These are phyloP conservation scores for Erysimum cheiranthoides DNA, from an alignment of 345 rosid genomes.

Conservation along the genomic window DNA sequence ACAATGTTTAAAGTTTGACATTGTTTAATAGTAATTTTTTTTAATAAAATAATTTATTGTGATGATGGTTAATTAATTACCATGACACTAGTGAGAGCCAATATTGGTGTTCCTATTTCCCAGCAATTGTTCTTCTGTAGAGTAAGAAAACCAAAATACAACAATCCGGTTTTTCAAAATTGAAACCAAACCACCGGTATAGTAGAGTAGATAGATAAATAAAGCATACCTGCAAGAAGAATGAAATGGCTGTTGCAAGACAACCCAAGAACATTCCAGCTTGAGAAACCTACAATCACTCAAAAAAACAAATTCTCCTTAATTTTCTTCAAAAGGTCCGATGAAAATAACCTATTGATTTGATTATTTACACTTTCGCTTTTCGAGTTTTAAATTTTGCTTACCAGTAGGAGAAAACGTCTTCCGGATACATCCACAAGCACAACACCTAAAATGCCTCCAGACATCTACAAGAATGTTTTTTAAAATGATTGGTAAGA, in stretches of 20 bases:
- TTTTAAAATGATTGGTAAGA: neutral
- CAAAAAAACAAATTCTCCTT: neutral
- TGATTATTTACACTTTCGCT: neutral
- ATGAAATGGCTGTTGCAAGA: slow-evolving; percentile 61
- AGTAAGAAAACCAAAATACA: neutral
- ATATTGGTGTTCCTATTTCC: slow-evolving; percentile 44
- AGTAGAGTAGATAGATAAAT: neutral
- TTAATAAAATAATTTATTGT: neutral
- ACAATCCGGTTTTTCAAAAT: neutral
- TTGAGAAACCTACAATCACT: slow-evolving; percentile 63
- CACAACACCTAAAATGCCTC: slow-evolving; percentile 66
- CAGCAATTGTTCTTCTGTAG: slow-evolving; percentile 56
- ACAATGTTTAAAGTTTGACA: neutral
- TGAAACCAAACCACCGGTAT: neutral
- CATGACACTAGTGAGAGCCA: slow-evolving; percentile 48
- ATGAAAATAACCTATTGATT: neutral
- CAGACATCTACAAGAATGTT: slow-evolving; percentile 58
- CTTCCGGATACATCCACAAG: slow-evolving; percentile 82
- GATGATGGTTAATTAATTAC: slow-evolving; percentile 25
- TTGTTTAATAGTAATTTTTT: neutral
- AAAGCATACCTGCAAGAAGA: slow-evolving; percentile 55
- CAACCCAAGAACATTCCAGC: slow-evolving; percentile 82
- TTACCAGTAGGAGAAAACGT: slow-evolving; percentile 76
- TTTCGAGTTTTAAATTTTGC: neutral
- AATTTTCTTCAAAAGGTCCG: neutral